Evolutionary conservation across 495 filamentous ascomycete species (phyloP).

Genomic region (Xylaria longipes): DNA sequence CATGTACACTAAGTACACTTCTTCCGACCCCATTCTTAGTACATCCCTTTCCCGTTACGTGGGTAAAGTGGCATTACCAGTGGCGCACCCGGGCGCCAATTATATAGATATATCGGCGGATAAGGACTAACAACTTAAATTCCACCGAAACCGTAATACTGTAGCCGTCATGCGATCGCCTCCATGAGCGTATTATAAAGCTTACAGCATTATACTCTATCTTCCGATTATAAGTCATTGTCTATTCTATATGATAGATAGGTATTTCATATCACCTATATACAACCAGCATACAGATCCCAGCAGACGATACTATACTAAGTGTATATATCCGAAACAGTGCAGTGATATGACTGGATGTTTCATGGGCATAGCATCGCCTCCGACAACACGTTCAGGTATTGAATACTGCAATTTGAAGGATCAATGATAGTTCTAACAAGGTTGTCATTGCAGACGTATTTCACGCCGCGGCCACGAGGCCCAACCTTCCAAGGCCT

Average conservation of each 20-base stretch:
- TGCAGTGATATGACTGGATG: neutral
- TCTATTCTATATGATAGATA: neutral
- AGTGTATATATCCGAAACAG: neutral
- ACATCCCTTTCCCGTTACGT: neutral
- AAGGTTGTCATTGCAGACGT: neutral
- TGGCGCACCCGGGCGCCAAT: neutral
- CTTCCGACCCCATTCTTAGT: neutral
- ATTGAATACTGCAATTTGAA: neutral
- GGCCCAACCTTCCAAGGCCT: conserved; percentile 13
- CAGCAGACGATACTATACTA: neutral
- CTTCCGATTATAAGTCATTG: neutral
- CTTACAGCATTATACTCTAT: neutral
- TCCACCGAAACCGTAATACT: neutral
- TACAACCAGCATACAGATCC: neutral
- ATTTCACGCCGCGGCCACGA: neutral
- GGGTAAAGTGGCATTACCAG: neutral
- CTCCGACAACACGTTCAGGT: conserved; percentile 4
- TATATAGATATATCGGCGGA: neutral
- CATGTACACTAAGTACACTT: neutral
- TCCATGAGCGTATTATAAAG: neutral
- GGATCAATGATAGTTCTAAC: neutral
- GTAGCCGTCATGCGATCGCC: neutral
- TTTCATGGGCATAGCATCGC: conserved; percentile 4
- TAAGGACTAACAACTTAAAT: neutral
- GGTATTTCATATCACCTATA: neutral